Base-by-base conservation (phyloP, 1,284 basidiomycete genomes). In the Omphalotus olearius region DNA sequence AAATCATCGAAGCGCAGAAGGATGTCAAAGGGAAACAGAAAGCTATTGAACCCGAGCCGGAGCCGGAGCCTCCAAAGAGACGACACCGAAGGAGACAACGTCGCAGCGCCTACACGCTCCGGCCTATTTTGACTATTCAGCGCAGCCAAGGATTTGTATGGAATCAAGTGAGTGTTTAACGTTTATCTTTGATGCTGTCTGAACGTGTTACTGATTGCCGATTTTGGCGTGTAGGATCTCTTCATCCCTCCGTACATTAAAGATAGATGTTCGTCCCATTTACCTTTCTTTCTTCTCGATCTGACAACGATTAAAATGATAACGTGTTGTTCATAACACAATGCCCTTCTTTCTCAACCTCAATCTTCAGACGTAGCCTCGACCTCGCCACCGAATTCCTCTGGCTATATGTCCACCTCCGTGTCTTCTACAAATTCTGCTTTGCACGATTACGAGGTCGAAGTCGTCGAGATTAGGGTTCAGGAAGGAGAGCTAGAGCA, bases 241-340 rank as follows among this genome's bases (percentile, higher is more conserved):
- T 91, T 91, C 60, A 82, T 91, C 14, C 88, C 88, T 18, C 85
- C 88, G 9, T 91, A 91, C 60, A 88, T 89, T 71, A 91, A 91
- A 66, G 88, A 91, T 64, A 73, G 88, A 80, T 91, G 88, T 90
- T 66, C 68, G 85, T 80, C 53, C 44, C 48, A 57, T 59, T 56
- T 43, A 58, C 30, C 13, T 51, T 52, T 51, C 50, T 40, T 59
- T 55, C 44, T 59, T 51, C 51, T 51, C 50, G 39, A 35, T 52
- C 51, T 47, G 36, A 43, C 38, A 38, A 61, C 41, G 44, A 17
- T 23, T 56, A 45, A n/a, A 49, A 42, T 50, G 23, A 37, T 39
- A 23, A 23, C 6, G 44, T 42, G 45, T 35, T 36, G 47, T 53
- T 6, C 37, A 23, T 14, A 6, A 36, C 6, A 30, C 35, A 30